Conservation (phyloP, 2,329 filamentous ascomycete species). For the Trichoderma breve region DNA sequence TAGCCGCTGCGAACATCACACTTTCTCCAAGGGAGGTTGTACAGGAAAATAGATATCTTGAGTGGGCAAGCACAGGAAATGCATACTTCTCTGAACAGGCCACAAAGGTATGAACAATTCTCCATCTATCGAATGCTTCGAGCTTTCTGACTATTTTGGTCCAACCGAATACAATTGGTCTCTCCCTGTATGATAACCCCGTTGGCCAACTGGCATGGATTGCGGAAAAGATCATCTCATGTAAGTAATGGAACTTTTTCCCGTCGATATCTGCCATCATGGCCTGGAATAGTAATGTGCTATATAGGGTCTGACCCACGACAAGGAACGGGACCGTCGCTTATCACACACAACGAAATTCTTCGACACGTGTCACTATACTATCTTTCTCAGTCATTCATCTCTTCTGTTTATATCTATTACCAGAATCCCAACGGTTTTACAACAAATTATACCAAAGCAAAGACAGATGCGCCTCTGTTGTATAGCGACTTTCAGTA, state of each 20-base stretch:
- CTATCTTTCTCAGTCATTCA: neutral
- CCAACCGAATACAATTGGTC: neutral
- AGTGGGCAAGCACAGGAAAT: neutral
- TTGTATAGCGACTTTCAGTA: neutral
- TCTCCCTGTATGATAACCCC: neutral
- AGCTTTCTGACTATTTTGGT: neutral
- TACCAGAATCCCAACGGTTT: neutral
- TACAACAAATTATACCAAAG: neutral
- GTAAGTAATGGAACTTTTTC: neutral
- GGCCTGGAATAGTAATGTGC: neutral
- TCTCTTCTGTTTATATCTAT: neutral
- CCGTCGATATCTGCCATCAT: neutral
- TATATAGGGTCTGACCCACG: neutral
- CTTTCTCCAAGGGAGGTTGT: neutral
- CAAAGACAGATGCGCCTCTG: neutral
- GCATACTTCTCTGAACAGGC: neutral
- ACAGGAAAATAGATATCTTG: neutral
- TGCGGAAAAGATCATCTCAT: neutral
- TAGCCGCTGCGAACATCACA: neutral
- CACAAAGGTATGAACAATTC: neutral
- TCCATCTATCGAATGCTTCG: neutral
- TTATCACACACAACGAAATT: neutral
- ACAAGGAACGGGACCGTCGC: neutral
- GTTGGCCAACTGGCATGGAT: neutral
- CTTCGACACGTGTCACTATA: neutral